Evolutionary conservation across 768 basidiomycete species (phyloP), one percentile per base, ranked within the genome.

Genomic region (Strobilomyces dryophilus): DNA sequence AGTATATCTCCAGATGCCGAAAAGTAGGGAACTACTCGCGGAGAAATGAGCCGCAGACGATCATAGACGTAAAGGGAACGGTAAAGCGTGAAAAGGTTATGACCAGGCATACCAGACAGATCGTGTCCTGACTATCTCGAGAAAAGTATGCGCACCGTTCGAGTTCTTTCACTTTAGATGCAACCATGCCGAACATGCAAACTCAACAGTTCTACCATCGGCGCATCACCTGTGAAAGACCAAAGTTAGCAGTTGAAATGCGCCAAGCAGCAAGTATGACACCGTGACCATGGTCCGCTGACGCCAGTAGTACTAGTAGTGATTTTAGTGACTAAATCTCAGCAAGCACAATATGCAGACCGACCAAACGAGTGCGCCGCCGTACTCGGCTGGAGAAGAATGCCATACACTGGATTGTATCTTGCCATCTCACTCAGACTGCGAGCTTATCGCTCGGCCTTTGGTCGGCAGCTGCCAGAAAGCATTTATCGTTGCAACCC

Each of bases 151-250:
- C 0, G 80, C 80, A 15, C 76, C 75, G 31, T 80, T 80, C 0
- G 81, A 82, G 46, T 82, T 82, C 72, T 63, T 83, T 84, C 11
- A 83, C 76, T 59, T 81, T 78, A 14, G 29, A 40, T 15, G 8
- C 6, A 4, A 39, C 15, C 40, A 9, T 10, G 4, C 81, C 79
- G 4, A 36, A 39, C 29, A 31, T 45, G 34, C 15, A 39, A 74
- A 76, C 78, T 79, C 10, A 20, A 79, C 77, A 0, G 80, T 82
- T 35, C 75, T 78, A 3, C 79, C 76, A 1, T 74, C 78, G 77
- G 71, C 47, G 71, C 78, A 24, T 21, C 12, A 15, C 40, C 11
- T 3, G 8, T 12, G 40, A 24, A n/a, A 40, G 39, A 20, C 21
- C 21, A 8, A 41, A 14, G 40, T 18, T 12, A 24, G 6, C n/a